phyloP scores from a whole-genome alignment of 2,329 filamentous ascomycete species.

The Fusarium verrucosum region DNA sequence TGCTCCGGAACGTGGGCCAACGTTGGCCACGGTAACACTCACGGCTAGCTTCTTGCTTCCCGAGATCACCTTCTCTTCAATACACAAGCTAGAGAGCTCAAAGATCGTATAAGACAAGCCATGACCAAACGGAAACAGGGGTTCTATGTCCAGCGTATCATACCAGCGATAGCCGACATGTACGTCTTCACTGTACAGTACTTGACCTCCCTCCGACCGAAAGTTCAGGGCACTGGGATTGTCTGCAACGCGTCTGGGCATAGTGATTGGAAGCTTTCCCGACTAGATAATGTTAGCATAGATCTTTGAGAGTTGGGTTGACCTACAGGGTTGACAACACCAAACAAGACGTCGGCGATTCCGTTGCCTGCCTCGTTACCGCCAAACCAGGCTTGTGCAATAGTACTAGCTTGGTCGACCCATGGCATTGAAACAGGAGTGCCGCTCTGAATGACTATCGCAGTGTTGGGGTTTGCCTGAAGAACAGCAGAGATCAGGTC shows the following conservation, averaged over 20 bases:
- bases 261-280: background rate
- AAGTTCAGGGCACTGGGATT: background rate
- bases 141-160: background rate
- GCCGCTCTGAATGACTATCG: background rate
- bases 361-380: conserved; percentile 4
- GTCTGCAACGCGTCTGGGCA: background rate
- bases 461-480: background rate
- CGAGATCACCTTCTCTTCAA: accelerated
- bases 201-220: background rate
- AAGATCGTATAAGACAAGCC: background rate
- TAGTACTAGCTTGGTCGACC: background rate
- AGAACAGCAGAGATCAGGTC: background rate
- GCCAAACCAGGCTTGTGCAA: background rate
- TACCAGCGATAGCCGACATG: conserved; percentile 14
- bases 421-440: conserved; percentile 7
- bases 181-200: background rate
- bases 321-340: background rate
- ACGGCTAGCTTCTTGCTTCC: background rate
- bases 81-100: accelerated
- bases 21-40: background rate
- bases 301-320: too few species aligned
- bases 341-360: background rate
- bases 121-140: background rate
- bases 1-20: background rate
- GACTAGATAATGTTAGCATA: background rate